phyloP scores from a whole-genome alignment of 2,329 filamentous ascomycete species.

The Dothideomycetes sp. region DNA sequence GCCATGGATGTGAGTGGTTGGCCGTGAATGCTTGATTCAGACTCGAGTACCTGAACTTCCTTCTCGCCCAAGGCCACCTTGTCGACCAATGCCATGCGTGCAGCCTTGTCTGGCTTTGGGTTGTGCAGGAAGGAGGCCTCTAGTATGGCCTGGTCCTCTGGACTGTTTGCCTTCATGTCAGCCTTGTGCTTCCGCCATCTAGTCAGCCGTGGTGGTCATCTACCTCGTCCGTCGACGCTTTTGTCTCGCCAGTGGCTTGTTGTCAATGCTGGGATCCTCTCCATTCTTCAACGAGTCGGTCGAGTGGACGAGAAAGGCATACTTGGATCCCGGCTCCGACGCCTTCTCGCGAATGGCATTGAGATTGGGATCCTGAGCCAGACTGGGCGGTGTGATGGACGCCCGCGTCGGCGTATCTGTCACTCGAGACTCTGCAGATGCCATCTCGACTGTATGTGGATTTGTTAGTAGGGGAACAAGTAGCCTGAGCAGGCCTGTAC shows the following conservation, averaged over 20 bases:
- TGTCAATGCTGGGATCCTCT: conserved; percentile 46
- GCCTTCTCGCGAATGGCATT: not conserved
- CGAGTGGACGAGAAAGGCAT: conserved; percentile 51
- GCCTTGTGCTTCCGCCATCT: not conserved
- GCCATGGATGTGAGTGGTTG: conserved; percentile 8
- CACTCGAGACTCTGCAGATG: too few relatives aligned
- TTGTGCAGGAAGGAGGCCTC: conserved; percentile 78
- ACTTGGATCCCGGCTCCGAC: conserved; percentile 16
- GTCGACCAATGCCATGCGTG: conserved; percentile 72
- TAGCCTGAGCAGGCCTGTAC: too few relatives aligned
- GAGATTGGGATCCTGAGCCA: not conserved
- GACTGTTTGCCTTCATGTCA: conserved; percentile 50
- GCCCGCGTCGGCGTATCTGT: too few relatives aligned
- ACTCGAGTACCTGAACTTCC: conserved; percentile 69
- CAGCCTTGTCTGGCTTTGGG: conserved; percentile 82
- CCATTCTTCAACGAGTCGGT: conserved; percentile 45
- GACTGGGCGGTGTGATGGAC: not conserved
- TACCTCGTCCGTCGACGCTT: conserved; percentile 53
- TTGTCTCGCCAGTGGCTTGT: conserved; percentile 48
- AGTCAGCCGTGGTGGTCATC: conserved; percentile 8
- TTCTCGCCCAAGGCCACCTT: conserved; percentile 86
- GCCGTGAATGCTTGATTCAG: conserved; percentile 5
- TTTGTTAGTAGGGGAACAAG: not conserved
- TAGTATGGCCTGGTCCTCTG: conserved; percentile 79
- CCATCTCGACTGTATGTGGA: too few relatives aligned